phyloP scores from a whole-genome alignment of 805 yeast species.

The Cephaloascus fragrans region DNA sequence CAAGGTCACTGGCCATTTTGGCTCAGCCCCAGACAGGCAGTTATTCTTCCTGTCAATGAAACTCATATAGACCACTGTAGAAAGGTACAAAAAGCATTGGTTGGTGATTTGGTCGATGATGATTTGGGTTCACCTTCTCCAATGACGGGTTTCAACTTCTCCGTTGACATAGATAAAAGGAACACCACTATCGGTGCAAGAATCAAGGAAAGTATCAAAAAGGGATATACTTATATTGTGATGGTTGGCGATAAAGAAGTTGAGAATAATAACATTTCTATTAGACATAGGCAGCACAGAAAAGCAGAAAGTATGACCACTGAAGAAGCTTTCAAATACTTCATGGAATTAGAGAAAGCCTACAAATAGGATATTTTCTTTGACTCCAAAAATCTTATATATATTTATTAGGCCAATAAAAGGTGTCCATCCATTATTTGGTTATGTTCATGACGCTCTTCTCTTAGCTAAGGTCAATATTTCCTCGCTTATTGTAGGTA shows the following conservation, averaged over 20 bases:
- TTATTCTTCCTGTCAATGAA: conserved; percentile 70
- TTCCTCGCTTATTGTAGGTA: conserved; percentile 3
- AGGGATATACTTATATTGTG: conserved; percentile 72
- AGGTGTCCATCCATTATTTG: background rate
- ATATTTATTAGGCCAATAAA: background rate
- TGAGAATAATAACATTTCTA: conserved; percentile 44
- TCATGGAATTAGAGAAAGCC: conserved; percentile 46
- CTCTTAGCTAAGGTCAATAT: background rate
- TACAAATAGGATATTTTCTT: conserved; percentile 23
- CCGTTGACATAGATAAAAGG: conserved; percentile 68
- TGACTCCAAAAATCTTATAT: no score
- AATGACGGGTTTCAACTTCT: conserved; percentile 49
- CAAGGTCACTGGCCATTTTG: conserved; percentile 97
- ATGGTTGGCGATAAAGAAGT: conserved; percentile 84
- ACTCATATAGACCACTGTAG: conserved; percentile 47
- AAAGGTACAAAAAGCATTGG: conserved; percentile 32
- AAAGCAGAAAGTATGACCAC: conserved; percentile 31
- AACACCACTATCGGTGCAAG: conserved; percentile 73
- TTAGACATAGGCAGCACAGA: conserved; percentile 49
- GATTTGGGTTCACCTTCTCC: conserved; percentile 35
- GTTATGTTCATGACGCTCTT: background rate
- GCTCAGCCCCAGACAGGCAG: conserved; percentile 87
- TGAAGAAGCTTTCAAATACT: conserved; percentile 42
- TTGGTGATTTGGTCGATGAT: conserved; percentile 27
- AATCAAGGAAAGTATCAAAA: conserved; percentile 65